Evolutionary conservation across 257 asterid species (phyloP), one percentile per base, ranked within the genome.

Genomic region (Schizonepeta tenuifolia): DNA sequence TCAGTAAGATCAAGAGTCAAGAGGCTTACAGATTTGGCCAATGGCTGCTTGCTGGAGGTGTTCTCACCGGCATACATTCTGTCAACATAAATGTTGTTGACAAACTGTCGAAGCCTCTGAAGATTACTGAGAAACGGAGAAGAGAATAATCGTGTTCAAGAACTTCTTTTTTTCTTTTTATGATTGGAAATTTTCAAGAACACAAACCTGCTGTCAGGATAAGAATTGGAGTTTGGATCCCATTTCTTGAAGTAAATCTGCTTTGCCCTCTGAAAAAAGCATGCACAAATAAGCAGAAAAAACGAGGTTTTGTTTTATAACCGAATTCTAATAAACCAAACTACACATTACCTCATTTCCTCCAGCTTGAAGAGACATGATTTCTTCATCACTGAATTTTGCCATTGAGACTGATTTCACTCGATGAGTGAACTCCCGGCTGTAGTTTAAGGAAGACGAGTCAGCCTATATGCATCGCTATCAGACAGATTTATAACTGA

Each of bases 361-460:
- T 14, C 95, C 95, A 5, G 90, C 89, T 83, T 91, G 89, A 77
- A 91, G 93, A 75, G 91, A 84, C 68, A 66, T 78, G 33, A 83
- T 83, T 73, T 94, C 99, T 67, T 87, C 93, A 56, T 87, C 88
- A 26, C 69, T 89, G 79, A 94, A 94, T 68, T 83, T 94, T 7
- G 96, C 95, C 90, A 88, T 86, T 3, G 99, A 94, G 70, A 94
- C 93, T 5, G 99, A 94, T 73, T 94, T 94, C 9, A 94, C 97
- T 35, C 97, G 87, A 82, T 94, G 99, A 8, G 86, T 87, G 66
- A 94, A 91, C 43, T 91, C 98, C 47, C 99, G 91, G 44, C 98
- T 94, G 90, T 14, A 75, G 61, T 70, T 75, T 41, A 67, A 64
- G 46, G 61, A 26, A 75, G 38, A 72, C 12, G 9, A 65, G 58